A percentile compares a stretch with the other conserved stretches of the same genome.
These are phyloP conservation scores for Populus davidiana DNA, from an alignment of 345 rosid genomes.

Conservation along the genomic window DNA sequence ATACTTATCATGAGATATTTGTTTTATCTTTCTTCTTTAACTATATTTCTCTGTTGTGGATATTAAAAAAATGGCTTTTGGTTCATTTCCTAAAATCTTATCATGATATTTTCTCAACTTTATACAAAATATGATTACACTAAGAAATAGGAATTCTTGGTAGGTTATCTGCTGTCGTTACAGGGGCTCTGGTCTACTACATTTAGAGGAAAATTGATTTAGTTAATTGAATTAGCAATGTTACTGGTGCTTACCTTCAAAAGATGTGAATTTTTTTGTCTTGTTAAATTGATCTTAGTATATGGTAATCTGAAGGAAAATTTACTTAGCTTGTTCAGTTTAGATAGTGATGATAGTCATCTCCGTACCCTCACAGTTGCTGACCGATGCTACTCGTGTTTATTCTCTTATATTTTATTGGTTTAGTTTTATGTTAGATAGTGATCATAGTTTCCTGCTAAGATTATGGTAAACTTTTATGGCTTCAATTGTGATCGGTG, in stretches of 20 bases:
- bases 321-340: neutral
- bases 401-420: neutral
- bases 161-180: neutral
- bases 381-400: neutral
- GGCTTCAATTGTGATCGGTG: conserved; percentile 2
- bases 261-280: neutral
- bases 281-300: neutral
- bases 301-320: neutral
- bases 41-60: neutral
- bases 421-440: neutral
- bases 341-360: neutral
- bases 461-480: neutral
- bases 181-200: neutral
- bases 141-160: neutral
- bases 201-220: neutral
- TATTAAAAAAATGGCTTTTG: neutral
- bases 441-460: neutral
- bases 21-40: neutral
- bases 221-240: neutral
- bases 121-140: neutral
- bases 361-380: neutral
- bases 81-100: neutral
- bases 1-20: neutral
- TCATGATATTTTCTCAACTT: neutral
- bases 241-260: neutral